phyloP scores from a whole-genome alignment of 192 early-diverging fungal genomes.

The Podila clonocystis region DNA sequence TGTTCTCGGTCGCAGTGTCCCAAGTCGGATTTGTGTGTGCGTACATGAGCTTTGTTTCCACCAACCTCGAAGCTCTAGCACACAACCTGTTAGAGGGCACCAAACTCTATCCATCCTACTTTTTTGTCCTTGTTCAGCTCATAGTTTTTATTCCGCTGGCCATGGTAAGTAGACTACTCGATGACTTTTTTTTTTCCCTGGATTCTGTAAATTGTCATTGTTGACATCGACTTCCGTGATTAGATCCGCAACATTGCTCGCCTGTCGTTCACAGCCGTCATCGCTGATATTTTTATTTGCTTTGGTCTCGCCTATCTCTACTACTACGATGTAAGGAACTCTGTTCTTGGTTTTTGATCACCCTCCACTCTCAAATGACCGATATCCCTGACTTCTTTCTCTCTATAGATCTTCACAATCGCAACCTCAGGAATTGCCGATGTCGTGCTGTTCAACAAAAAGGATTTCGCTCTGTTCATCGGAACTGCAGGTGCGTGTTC shows the following conservation, averaged over 20 bases:
- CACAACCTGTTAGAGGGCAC: slow-evolving; percentile 17
- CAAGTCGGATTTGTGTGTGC: slow-evolving; percentile 76
- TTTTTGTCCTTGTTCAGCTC: slow-evolving; percentile 59
- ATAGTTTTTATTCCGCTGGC: slow-evolving; percentile 61
- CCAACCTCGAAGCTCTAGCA: slow-evolving; percentile 59
- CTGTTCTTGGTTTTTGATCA: background rate
- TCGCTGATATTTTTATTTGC: slow-evolving; percentile 95
- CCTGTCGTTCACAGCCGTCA: slow-evolving; percentile 84
- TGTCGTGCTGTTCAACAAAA: slow-evolving; percentile 79
- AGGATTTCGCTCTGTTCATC: slow-evolving; percentile 88
- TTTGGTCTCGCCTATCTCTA: slow-evolving; percentile 88
- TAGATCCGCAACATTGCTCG: slow-evolving; percentile 89
- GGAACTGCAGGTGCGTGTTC: slow-evolving; percentile 89
- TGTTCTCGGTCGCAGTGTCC: slow-evolving; percentile 76
- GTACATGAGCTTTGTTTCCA: slow-evolving; percentile 72
- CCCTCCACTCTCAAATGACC: background rate
- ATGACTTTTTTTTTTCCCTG: background rate
- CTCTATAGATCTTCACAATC: slow-evolving; percentile 65
- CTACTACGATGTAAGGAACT: slow-evolving; percentile 68
- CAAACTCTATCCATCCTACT: slow-evolving; percentile 34
- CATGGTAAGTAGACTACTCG: slow-evolving; percentile 27
- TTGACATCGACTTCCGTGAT: background rate
- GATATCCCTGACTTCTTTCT: background rate
- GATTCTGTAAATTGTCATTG: too few relatives aligned
- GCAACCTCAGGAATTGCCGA: slow-evolving; percentile 73